Conservation (phyloP, 805 yeast species). For the Torulaspora maleeae region DNA sequence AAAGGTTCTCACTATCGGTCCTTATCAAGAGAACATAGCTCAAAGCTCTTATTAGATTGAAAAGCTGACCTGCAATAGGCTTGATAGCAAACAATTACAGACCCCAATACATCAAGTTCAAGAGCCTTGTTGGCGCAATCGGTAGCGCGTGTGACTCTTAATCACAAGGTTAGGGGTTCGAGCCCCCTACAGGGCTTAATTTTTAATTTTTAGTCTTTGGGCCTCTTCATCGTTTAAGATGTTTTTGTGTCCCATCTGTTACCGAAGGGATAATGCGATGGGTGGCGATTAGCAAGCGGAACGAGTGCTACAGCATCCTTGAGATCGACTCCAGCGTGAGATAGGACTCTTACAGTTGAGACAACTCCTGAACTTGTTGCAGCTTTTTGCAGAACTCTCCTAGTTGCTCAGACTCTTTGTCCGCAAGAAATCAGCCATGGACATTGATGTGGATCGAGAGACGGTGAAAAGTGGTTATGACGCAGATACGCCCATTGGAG, state of each 20-base stretch:
- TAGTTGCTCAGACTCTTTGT: background rate
- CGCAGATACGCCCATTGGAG: slow-evolving; percentile 9
- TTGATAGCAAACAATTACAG: background rate
- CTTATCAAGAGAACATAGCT: too few relatives aligned
- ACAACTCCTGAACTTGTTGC: background rate
- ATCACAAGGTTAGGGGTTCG: slow-evolving; percentile 38
- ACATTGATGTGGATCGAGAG: slow-evolving; percentile 4
- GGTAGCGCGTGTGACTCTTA: slow-evolving; percentile 37
- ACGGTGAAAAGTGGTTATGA: background rate
- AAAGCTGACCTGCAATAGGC: background rate
- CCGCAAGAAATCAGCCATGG: background rate
- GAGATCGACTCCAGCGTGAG: background rate
- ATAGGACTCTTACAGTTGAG: background rate
- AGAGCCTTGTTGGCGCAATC: slow-evolving; percentile 37
- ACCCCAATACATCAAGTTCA: background rate
- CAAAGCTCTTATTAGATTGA: too few relatives aligned
- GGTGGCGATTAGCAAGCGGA: slow-evolving; percentile 6
- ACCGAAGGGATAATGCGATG: slow-evolving; percentile 5
- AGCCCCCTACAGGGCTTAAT: slow-evolving; percentile 37
- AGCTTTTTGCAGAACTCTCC: background rate
- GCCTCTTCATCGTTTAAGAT: slow-evolving; percentile 2
- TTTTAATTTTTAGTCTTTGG: slow-evolving; percentile 8
- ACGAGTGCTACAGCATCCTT: background rate
- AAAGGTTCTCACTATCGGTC: too few relatives aligned
- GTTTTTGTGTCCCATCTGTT: slow-evolving; percentile 3